These are phyloP conservation scores for Phytopythium montanum DNA, from an alignment of 352 stramenopile species.

Conservation along the genomic window DNA sequence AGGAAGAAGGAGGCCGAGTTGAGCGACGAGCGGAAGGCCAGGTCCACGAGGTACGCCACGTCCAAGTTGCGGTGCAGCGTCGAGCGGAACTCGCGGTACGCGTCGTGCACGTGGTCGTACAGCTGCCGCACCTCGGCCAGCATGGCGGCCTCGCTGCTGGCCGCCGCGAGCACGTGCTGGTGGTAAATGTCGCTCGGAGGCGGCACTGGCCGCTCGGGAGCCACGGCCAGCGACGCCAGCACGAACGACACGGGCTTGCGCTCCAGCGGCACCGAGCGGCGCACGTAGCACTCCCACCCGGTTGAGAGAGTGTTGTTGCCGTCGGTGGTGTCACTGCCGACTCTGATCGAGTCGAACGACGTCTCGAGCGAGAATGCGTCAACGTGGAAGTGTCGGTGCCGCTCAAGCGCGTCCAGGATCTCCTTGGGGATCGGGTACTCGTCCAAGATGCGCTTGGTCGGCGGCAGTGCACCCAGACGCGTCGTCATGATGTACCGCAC, in stretches of 20 bases:
- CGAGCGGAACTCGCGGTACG: slow-evolving; percentile 52
- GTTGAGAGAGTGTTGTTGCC: slow-evolving; percentile 4
- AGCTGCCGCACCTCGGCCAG: slow-evolving; percentile 61
- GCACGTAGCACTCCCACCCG: slow-evolving; percentile 61
- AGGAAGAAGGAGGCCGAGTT: slow-evolving; percentile 63
- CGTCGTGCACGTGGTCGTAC: slow-evolving; percentile 62
- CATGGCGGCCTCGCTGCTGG: slow-evolving; percentile 46
- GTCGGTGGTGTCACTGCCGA: slow-evolving; percentile 7
- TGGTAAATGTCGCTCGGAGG: slow-evolving; percentile 64
- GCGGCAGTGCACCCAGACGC: slow-evolving; percentile 40
- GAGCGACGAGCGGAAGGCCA: slow-evolving; percentile 63
- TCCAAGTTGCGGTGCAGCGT: slow-evolving; percentile 59
- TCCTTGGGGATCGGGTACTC: slow-evolving; percentile 72
- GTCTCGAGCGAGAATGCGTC: slow-evolving; percentile 54
- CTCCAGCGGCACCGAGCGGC: slow-evolving; percentile 55
- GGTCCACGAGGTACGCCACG: slow-evolving; percentile 57
- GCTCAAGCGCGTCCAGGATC: slow-evolving; percentile 57
- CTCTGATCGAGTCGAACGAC: slow-evolving; percentile 45
- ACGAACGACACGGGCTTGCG: slow-evolving; percentile 69
- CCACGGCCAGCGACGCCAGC: slow-evolving; percentile 47
- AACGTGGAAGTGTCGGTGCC: slow-evolving; percentile 59
- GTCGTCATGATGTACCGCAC: slow-evolving; percentile 77
- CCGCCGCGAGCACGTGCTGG: slow-evolving; percentile 39
- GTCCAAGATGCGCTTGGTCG: slow-evolving; percentile 63
- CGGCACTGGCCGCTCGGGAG: slow-evolving; percentile 39